Conservation (phyloP, 2,329 filamentous ascomycete species). For the Dryadomyces quercivorus region DNA sequence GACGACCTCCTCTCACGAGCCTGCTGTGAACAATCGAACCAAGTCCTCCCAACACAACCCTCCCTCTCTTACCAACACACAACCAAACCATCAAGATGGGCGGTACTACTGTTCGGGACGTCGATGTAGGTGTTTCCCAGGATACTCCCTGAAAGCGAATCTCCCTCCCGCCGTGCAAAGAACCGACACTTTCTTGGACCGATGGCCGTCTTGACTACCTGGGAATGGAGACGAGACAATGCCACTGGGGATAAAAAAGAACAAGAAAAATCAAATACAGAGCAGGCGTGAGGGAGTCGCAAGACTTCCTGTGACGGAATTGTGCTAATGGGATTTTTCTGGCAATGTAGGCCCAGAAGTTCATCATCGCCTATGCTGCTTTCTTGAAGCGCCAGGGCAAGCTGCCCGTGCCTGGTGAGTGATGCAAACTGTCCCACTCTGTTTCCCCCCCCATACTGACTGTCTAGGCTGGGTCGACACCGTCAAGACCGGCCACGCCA, state of each 20-base stretch:
- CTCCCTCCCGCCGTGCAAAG: constrained; percentile 6
- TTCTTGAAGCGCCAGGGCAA: constrained; percentile 94
- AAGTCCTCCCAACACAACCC: background rate
- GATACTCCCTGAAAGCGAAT: constrained; percentile 4
- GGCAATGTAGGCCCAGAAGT: constrained; percentile 63
- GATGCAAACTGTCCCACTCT: background rate
- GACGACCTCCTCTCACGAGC: background rate
- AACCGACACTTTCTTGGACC: background rate
- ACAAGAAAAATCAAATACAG: constrained; percentile 22
- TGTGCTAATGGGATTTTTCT: constrained; percentile 42
- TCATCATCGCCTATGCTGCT: constrained; percentile 70
- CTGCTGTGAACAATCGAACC: background rate
- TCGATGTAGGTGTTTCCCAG: constrained; percentile 54
- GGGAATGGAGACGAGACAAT: constrained; percentile 4
- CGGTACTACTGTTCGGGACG: constrained; percentile 73
- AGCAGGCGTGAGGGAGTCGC: constrained; percentile 63
- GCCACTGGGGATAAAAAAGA: background rate
- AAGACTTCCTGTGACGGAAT: constrained; percentile 64
- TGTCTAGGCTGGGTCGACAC: constrained; percentile 89
- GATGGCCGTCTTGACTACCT: background rate
- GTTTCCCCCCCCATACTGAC: background rate
- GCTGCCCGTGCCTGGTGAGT: constrained; percentile 71
- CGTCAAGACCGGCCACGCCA: constrained; percentile 93
- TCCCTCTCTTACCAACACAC: constrained; percentile 2
- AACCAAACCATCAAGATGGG: constrained; percentile 46